Evolutionary conservation across 345 rosid species (phyloP).

Genomic region (Odontarrhena argentea): DNA sequence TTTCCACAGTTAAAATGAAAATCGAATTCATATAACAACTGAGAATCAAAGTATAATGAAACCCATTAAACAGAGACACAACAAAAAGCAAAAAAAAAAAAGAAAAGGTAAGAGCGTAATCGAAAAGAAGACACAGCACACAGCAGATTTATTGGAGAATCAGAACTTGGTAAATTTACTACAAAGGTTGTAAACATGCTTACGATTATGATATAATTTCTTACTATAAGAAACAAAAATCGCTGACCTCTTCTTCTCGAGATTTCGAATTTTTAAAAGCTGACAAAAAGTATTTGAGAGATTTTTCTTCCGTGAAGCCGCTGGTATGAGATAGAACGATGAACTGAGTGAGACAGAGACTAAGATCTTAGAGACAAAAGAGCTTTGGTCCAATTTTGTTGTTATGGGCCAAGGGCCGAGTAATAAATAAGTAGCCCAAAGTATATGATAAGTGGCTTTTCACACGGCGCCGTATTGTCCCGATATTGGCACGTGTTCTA

Average conservation of each 20-base stretch:
- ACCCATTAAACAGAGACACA: conserved; percentile 15
- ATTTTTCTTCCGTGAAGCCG: background rate
- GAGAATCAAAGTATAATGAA: conserved; percentile 6
- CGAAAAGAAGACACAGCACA: background rate
- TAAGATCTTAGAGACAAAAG: background rate
- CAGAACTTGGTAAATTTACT: background rate
- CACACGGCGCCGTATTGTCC: background rate
- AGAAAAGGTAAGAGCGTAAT: background rate
- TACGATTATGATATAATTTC: background rate
- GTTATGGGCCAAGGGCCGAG: conserved; percentile 17
- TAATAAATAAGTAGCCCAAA: background rate
- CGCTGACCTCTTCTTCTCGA: conserved; percentile 27
- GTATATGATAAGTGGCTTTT: background rate
- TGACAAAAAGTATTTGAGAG: background rate
- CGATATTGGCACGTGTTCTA: conserved; percentile 8
- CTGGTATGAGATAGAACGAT: conserved; percentile 33
- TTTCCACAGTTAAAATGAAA: background rate
- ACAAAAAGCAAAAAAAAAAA: background rate
- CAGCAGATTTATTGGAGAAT: background rate
- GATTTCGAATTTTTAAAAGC: conserved; percentile 2
- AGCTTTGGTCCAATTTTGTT: background rate
- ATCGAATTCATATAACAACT: background rate
- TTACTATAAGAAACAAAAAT: background rate
- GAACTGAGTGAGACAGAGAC: conserved; percentile 16
- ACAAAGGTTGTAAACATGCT: background rate